Percentiles rank a stretch among this genome's conserved stretches.
Evolutionary conservation across 2,329 filamentous ascomycete genomes (phyloP).

Genomic region (Xylariaceae sp.): DNA sequence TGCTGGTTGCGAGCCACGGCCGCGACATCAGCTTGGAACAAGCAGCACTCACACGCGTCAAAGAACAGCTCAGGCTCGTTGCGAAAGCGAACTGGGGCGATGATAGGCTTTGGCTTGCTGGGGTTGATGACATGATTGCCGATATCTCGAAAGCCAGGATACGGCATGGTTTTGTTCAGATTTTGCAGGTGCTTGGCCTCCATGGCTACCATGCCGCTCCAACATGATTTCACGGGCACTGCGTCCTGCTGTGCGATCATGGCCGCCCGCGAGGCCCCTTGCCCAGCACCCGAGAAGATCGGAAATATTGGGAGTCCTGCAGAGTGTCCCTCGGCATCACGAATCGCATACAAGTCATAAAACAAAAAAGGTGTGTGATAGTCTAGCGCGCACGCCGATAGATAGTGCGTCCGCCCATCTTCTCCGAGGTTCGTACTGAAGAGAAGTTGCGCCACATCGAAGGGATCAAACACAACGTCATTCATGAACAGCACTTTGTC

Average conservation of each 20-base stretch:
- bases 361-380: constrained; percentile 64
- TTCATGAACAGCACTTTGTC: constrained; percentile 62
- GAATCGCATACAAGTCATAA: constrained; percentile 71
- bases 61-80: constrained; percentile 55
- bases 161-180: constrained; percentile 25
- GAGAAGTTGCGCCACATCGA: constrained; percentile 53
- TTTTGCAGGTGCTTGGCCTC: constrained; percentile 57
- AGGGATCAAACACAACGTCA: constrained; percentile 53
- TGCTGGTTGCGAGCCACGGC: constrained; percentile 32
- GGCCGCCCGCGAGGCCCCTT: constrained; percentile 54
- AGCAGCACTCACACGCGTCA: constrained; percentile 63
- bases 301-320: constrained; percentile 64
- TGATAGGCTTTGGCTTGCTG: constrained; percentile 22
- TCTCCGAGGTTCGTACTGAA: constrained; percentile 55
- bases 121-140: constrained; percentile 33
- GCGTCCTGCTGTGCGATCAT: constrained; percentile 58
- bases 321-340: constrained; percentile 61
- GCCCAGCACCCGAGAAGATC: constrained; percentile 54
- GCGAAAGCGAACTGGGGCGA: constrained; percentile 49
- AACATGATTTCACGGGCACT: constrained; percentile 68
- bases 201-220: constrained; percentile 72
- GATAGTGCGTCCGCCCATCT: constrained; percentile 53
- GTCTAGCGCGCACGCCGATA: constrained; percentile 67
- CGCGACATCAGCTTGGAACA: constrained; percentile 47
- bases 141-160: constrained; percentile 29